These are phyloP conservation scores for Kokia cookei DNA, from an alignment of 441 rosid species.

Conservation along the genomic window DNA sequence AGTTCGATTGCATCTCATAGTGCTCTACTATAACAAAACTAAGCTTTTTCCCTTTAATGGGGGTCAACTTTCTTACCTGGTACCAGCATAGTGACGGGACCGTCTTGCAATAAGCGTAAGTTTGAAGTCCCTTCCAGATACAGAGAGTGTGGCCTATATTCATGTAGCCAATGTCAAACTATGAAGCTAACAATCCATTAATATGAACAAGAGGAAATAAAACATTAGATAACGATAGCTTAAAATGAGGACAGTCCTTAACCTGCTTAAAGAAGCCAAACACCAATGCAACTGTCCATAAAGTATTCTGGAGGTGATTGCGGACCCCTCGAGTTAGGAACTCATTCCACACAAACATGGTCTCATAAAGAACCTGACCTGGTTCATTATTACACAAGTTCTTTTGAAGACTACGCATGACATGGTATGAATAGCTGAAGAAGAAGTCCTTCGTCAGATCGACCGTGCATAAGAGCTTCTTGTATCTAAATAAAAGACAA, in stretches of 20 bases:
- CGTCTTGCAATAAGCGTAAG: conserved; percentile 95
- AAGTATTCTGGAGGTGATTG: conserved; percentile 71
- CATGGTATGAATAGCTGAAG: conserved; percentile 94
- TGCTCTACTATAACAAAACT: not conserved
- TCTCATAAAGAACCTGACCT: conserved; percentile 75
- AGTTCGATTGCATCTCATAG: not conserved
- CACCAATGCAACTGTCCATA: conserved; percentile 97
- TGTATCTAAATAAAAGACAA: conserved; percentile 59
- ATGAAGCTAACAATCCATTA: not conserved
- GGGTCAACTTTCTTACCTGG: conserved; percentile 48
- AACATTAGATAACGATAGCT: not conserved
- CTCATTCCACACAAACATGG: conserved; percentile 99
- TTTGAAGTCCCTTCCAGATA: conserved; percentile 66
- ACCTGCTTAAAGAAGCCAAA: conserved; percentile 98
- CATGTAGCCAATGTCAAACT: conserved; percentile 18
- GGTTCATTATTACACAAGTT: conserved; percentile 65
- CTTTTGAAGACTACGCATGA: conserved; percentile 91
- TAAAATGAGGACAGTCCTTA: conserved; percentile 13
- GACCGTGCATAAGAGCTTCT: conserved; percentile 84
- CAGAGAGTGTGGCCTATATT: conserved; percentile 60
- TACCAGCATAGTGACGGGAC: conserved; percentile 98
- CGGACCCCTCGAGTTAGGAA: conserved; percentile 89
- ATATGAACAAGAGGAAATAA: not conserved
- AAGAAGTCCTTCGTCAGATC: conserved; percentile 98
- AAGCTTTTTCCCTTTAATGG: not conserved